Base-by-base conservation (phyloP, 2,329 filamentous ascomycete species). In the Chalaropsis ovoidea region DNA sequence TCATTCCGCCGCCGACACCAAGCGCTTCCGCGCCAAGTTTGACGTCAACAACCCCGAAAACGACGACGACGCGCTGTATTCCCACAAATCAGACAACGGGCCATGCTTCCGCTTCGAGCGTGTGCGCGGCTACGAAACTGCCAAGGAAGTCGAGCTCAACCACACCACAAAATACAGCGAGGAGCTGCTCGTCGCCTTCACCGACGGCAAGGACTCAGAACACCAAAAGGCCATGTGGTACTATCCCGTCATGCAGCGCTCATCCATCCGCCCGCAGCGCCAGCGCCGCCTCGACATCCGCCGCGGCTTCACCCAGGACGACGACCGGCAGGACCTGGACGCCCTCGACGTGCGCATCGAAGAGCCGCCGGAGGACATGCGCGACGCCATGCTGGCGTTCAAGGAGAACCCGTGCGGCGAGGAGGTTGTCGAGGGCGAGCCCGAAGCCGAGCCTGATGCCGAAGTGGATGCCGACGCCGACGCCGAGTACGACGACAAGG, bases 221-320 rank as follows among this genome's bases (percentile, higher is more conserved):
- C 74, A 17, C 10, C 54, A 58, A 39, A 83, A 82, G 72, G 85
- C 80, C 6, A 82, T 81, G 13, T 87, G 85, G 73, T 88, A 87
- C 74, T 88, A 87, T 70, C 86, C 86, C 3, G 79, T 88, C 68
- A 82, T 87, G 75, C 84, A 87, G 73, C 81, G 83, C 64, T 82
- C 80, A 60, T 78, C 79, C 24, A 82, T 88, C 70, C 79, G 83
- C 56, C 83, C 83, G 39, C 84, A 86, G 74, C 80, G 85, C 67
- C 81, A 79, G 68, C 86, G 83, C 77, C 84, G 84, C 71, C 85
- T 86, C 69, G 79, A 82, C 58, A 80, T 81, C 60, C 81, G 77
- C 41, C 76, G 76, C 56, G 80, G 78, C 66, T 72, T 79, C 35
- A 70, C 70, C 43, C 73, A 77, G 43, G 77, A 80, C 64, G 77